phyloP scores from a whole-genome alignment of 1,284 basidiomycete species.

The Leccinum fallax region DNA sequence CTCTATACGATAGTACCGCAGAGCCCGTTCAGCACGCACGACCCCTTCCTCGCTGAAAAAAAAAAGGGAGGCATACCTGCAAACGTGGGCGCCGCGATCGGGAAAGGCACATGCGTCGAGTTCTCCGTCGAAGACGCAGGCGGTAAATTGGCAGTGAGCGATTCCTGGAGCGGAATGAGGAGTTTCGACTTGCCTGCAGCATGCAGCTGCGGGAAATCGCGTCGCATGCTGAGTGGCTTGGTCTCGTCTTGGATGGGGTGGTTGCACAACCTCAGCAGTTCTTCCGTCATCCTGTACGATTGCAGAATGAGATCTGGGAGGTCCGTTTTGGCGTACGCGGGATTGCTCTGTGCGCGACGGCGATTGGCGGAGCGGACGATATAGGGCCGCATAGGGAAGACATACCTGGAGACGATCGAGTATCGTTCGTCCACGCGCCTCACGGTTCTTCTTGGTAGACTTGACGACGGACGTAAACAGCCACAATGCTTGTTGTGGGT shows the following conservation, averaged over 20 bases:
- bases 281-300: slow-evolving; percentile 63
- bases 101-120: slow-evolving; percentile 82
- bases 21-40: neutral
- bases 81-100: slow-evolving; percentile 77
- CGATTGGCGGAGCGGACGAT: neutral
- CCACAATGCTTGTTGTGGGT: slow-evolving; percentile 95
- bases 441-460: slow-evolving; percentile 74
- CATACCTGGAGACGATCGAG: slow-evolving; percentile 68
- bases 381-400: neutral
- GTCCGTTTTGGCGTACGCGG: slow-evolving; percentile 39
- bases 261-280: slow-evolving; percentile 72
- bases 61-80: slow-evolving; percentile 49
- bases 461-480: slow-evolving; percentile 88
- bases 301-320: slow-evolving; percentile 57
- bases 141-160: slow-evolving; percentile 88
- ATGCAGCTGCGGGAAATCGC: slow-evolving; percentile 65
- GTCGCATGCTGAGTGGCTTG: slow-evolving; percentile 58
- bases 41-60: neutral
- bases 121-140: slow-evolving; percentile 61
- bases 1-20: slow-evolving; percentile 42
- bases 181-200: slow-evolving; percentile 64
- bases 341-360: slow-evolving; percentile 39
- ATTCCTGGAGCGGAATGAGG: slow-evolving; percentile 92
- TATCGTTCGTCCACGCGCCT: slow-evolving; percentile 64
- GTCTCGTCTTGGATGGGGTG: slow-evolving; percentile 52